Conservation (phyloP, 331 rosid species). For the Arachis monticola region DNA sequence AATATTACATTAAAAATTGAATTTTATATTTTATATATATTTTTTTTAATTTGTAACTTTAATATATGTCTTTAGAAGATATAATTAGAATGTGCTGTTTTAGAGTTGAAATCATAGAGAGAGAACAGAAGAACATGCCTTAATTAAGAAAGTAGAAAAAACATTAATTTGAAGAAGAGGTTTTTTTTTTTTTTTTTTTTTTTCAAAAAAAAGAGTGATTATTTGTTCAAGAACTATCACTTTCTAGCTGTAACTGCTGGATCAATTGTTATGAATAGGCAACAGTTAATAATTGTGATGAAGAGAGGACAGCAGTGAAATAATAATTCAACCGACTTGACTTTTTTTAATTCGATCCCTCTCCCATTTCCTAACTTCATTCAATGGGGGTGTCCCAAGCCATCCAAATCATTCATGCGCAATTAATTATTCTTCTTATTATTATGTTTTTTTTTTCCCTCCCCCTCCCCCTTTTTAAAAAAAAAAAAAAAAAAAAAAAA, state of each 20-base stretch:
- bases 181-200: neutral
- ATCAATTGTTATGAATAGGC: slow-evolving; percentile 35
- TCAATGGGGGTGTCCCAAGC: slow-evolving; percentile 21
- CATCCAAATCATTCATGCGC: neutral
- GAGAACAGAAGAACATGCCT: too few relatives aligned
- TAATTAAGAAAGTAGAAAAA: too few relatives aligned
- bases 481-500: too few relatives aligned
- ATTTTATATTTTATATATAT: too few relatives aligned
- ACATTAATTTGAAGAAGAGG: too few relatives aligned
- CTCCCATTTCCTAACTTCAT: slow-evolving; percentile 36
- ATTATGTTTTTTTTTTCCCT: neutral
- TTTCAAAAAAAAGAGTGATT: neutral
- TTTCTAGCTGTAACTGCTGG: slow-evolving; percentile 39
- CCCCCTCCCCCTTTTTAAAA: too few relatives aligned
- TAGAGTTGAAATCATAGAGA: neutral
- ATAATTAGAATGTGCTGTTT: neutral
- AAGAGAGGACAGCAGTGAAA: slow-evolving; percentile 34
- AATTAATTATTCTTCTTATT: neutral
- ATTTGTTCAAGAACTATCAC: slow-evolving; percentile 36
- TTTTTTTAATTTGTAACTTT: neutral
- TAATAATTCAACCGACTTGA: slow-evolving; percentile 37
- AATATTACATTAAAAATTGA: too few relatives aligned
- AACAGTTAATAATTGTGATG: slow-evolving; percentile 41
- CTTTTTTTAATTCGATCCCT: slow-evolving; percentile 28
- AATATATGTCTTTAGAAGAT: neutral